phyloP scores from a whole-genome alignment of 2,329 filamentous ascomycete species.

The Colletotrichum sp. region DNA sequence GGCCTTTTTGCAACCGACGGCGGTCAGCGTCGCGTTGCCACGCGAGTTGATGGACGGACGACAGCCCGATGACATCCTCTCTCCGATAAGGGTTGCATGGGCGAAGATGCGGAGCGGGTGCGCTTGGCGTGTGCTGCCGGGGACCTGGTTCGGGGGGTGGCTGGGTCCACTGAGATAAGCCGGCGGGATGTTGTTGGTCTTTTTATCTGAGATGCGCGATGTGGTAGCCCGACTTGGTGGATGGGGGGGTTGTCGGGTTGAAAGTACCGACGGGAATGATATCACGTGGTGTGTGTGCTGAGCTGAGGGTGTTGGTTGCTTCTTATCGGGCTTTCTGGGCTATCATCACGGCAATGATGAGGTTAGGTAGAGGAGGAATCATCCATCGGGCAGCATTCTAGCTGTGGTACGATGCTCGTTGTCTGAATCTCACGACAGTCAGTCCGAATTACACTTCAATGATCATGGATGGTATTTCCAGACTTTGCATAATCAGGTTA shows the following conservation, averaged over 20 bases:
- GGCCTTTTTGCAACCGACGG: constrained; percentile 21
- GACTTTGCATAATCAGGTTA: too few relatives aligned
- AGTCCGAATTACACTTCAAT: rapidly evolving
- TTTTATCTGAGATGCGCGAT: constrained; percentile 11
- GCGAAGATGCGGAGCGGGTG: background rate
- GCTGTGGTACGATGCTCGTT: rapidly evolving
- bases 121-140: background rate
- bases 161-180: constrained; percentile 18
- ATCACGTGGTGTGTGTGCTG: background rate
- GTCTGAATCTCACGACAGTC: rapidly evolving
- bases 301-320: background rate
- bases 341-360: rapidly evolving
- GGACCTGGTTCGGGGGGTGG: background rate
- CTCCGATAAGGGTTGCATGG: constrained; percentile 6
- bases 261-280: constrained; percentile 2
- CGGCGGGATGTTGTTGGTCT: constrained; percentile 1
- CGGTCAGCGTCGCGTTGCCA: background rate
- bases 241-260: background rate
- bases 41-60: background rate
- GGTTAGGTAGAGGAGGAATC: rapidly evolving
- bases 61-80: background rate
- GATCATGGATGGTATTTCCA: background rate
- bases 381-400: background rate
- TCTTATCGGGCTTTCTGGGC: background rate
- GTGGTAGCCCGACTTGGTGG: background rate